Evolutionary conservation across 345 rosid genomes (phyloP), one percentile per base, ranked within the genome.

Genomic region (Psidium friedrichsthalianum): DNA sequence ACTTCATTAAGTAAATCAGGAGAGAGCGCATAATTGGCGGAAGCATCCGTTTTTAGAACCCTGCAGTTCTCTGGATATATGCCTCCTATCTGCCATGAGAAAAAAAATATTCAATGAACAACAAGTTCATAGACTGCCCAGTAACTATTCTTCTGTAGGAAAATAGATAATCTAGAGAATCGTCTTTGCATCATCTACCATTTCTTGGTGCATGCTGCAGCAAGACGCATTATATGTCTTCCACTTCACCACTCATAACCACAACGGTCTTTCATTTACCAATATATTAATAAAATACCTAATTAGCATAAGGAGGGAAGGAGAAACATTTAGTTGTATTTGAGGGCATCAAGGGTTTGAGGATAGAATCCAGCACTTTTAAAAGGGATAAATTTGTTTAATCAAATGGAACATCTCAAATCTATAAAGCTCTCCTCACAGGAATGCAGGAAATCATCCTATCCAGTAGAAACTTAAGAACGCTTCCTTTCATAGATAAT

Each of bases 41-140:
- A 92, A 80, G 94, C 88, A 88, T 93, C 95, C 7, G 99, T 86
- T 88, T 90, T 89, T 82, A 96, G 91, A 85, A 94, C 82, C 89
- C 94, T 93, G 90, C 91, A 92, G 89, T 94, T 96, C 91, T 92
- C 95, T n/a, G 90, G 93, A 88, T 92, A 87, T 83, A 92, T 96
- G n/a, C 98, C 99, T 53, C 89, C 93, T 84, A 95, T 96, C 99
- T 96, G 94, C 74, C 36, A 52, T 9, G 56, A 36, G 47, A 69
- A 69, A 69, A 69, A 69, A 69, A 69, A 36, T 69, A 47, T 25
- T 69, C 80, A 69, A 69, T 0, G 0, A 69, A 36, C 80, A 18
- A 36, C 6, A 69, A 69, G 14, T 69, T 69, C 12, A 69, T 69
- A 69, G 80, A 36, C 80, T 32, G 80, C 47, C 80, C 80, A 69